Evolutionary conservation across 331 rosid genomes (phyloP), one percentile per base, ranked within the genome.

Genomic region (Phaseolus coccineus): DNA sequence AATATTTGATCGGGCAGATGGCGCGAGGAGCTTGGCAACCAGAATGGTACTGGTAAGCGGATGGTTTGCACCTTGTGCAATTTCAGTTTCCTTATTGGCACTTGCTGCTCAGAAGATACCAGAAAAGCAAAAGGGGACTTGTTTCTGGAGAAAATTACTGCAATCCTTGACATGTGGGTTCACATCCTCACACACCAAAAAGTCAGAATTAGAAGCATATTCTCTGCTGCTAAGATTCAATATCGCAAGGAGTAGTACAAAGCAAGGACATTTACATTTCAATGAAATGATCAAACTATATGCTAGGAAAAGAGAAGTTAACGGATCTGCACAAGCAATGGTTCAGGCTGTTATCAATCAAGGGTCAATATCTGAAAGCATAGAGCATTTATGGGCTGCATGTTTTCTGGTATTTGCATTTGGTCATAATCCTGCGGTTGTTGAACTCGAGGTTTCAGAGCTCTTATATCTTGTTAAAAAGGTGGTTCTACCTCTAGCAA

Each of bases 31-130:
- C 90, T 86, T 93, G 88, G 90, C 98, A 14, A 89, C 92, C 59
- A 87, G 91, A 85, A 93, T 93, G 95, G 89, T 90, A 25, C 95
- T 88, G 65, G 97, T 89, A 61, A 88, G 98, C 73, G 93, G 95
- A 74, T 93, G 98, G 95, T 93, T 93, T 62, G 97, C 93, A 50
- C 94, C 98, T 0, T 76, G 84, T 30, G 80, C 95, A 25, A 81
- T 93, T 82, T 97, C 95, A 19, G 75, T 86, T 85, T 85, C 91
- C 12, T 81, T 89, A 68, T 73, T 93, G 74, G 92, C 86, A 73
- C 82, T 73, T 62, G 95, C 97, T 39, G 98, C 98, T 44, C 87
- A 88, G 79, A 91, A 85, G 73, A 88, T 93, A 65, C 95, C 88
- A 0, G 87, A 86, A 86, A 91, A 91, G 82, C 84, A 73, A 15